Base-by-base conservation (phyloP, 2,329 filamentous ascomycete species). In the Exophiala lecanii-corni region DNA sequence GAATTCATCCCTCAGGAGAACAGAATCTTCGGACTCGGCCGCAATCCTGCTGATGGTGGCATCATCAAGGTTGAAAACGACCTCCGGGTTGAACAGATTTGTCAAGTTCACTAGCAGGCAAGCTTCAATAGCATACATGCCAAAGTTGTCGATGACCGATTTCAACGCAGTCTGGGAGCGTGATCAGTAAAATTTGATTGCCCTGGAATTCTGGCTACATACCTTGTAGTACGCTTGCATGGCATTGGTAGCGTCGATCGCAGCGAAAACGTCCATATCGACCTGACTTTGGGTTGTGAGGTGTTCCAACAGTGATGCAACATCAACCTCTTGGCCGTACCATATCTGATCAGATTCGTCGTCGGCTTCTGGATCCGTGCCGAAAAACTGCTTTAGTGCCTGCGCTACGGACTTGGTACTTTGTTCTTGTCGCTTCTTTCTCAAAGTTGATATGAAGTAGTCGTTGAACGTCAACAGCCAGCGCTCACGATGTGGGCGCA, bases 111-210 rank as follows among this genome's bases (percentile, higher is more conserved):
- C 54, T 0, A 76, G 55, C 1, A 77, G 64, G 33, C 70, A 74
- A 21, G 68, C 69, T 50, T 76, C 73, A 1, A 73, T 60, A 0
- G 65, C 72, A 1, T 75, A 59, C n/a, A 65, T 72, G 13, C 68
- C 61, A 7, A 76, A 58, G 15, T 73, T 73, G 3, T 76, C 68
- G 2, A 69, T 60, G 36, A 76, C 73, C 0, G 65, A 69, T 9
- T 66, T 53, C 2, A 68, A 58, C 1, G 68, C 65, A 54, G 69
- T 65, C 67, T 71, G 17, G 20, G n/a, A 5, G 2, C 19, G 13
- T 39, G 9, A 26, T 10, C 5, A 21, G 25, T 36, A 38, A 12
- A 15, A 30, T 18, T 6, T 16, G 6, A 19, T 20, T 15, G 5
- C 23, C 12, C 23, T 26, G 6, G 23, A 16, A 26, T 2, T 28